Conservation (phyloP, 495 filamentous ascomycete genomes). For the Penicillium atrosanguineum region DNA sequence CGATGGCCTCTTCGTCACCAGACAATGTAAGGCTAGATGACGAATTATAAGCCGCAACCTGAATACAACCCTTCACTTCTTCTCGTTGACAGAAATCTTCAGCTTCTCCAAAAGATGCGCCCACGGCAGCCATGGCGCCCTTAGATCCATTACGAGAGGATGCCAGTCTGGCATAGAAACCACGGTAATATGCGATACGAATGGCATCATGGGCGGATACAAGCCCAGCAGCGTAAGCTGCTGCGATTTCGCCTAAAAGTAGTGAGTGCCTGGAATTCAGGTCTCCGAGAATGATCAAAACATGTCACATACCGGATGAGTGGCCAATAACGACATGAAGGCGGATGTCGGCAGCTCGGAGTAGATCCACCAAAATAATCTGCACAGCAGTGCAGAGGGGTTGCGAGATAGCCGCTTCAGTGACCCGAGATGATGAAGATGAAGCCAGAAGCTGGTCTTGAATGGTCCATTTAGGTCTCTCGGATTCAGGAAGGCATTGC, state of each 20-base stretch:
- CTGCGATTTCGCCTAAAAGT: constrained; percentile 36
- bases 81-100: constrained; percentile 23
- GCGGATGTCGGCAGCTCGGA: constrained; percentile 8
- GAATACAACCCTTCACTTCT: not conserved
- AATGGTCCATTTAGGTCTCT: constrained; percentile 12
- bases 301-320: constrained; percentile 30
- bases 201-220: constrained; percentile 37
- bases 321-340: constrained; percentile 25
- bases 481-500: not conserved
- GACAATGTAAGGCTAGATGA: constrained; percentile 34
- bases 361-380: constrained; percentile 25
- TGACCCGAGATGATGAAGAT: constrained; percentile 6
- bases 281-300: too few relatives aligned
- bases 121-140: constrained; percentile 55
- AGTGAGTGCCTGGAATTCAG: too few relatives aligned
- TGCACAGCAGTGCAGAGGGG: constrained; percentile 35
- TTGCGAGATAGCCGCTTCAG: constrained; percentile 35
- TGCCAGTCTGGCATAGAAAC: constrained; percentile 11
- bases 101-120: constrained; percentile 41
- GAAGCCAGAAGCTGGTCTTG: constrained; percentile 10
- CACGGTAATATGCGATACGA: constrained; percentile 50
- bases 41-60: constrained; percentile 23
- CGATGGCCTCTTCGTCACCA: constrained; percentile 34
- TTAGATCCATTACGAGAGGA: constrained; percentile 23
- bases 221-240: constrained; percentile 31